Evolutionary conservation across 1,284 basidiomycete species (phyloP).

Genomic region (Microbotryomycetes sp.): DNA sequence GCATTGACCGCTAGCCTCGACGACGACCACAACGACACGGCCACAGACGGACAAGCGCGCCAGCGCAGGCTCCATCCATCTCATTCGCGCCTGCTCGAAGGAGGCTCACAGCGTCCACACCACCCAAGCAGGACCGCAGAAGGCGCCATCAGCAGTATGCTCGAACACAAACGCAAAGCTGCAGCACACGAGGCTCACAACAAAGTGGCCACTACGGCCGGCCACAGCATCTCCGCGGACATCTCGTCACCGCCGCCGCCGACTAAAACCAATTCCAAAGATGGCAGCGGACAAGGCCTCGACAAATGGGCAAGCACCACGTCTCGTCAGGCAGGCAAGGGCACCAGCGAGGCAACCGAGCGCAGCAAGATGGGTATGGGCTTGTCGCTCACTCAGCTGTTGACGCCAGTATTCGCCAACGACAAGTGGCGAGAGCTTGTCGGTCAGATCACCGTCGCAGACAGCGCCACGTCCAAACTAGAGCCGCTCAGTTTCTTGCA

Average conservation of each 20-base stretch:
- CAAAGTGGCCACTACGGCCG: not conserved
- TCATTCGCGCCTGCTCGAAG: conserved; percentile 1
- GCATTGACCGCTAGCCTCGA: not conserved
- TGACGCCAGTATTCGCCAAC: conserved; percentile 12
- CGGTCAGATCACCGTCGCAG: not conserved
- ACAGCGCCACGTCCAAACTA: not conserved
- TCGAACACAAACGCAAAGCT: conserved; percentile 5
- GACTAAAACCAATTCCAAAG: not conserved
- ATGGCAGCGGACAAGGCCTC: not conserved
- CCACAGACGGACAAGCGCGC: too few relatives aligned
- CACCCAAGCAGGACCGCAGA: conserved; percentile 15
- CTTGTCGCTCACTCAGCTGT: not conserved
- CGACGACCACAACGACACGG: not conserved
- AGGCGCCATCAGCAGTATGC: conserved; percentile 13
- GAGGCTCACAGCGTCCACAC: conserved; percentile 6
- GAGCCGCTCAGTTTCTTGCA: not conserved
- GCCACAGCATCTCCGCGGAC: too few relatives aligned
- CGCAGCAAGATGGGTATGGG: not conserved
- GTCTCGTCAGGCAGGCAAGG: not conserved
- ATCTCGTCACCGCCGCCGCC: too few relatives aligned
- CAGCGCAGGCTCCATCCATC: too few relatives aligned
- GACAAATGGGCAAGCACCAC: not conserved
- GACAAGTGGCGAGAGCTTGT: conserved; percentile 3
- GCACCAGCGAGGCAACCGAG: not conserved
- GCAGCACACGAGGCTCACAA: not conserved